phyloP scores from a whole-genome alignment of 2,329 filamentous ascomycete genomes.

The Diaporthe caulivora region DNA sequence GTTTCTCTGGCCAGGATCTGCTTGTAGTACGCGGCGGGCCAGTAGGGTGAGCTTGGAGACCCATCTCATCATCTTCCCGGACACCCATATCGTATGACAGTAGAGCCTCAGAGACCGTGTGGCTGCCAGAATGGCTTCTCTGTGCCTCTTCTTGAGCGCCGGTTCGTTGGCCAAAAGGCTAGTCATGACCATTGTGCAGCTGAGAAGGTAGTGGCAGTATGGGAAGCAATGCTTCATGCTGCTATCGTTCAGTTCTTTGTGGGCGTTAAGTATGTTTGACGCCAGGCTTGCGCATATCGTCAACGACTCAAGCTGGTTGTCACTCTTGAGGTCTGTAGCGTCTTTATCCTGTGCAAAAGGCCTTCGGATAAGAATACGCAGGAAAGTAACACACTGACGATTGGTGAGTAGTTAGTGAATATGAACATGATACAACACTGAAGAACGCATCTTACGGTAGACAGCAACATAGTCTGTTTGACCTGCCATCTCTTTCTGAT shows the following conservation, averaged over 20 bases:
- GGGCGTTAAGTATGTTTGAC: constrained; percentile 32
- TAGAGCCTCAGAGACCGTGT: constrained; percentile 34
- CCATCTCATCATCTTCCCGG: constrained; percentile 37
- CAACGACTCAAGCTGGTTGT: constrained; percentile 30
- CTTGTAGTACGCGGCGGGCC: constrained; percentile 18
- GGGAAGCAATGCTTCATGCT: constrained; percentile 37
- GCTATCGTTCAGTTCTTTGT: constrained; percentile 29
- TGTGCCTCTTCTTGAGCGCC: constrained; percentile 19
- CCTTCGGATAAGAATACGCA: constrained; percentile 33
- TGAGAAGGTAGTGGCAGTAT: constrained; percentile 35
- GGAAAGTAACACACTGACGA: constrained; percentile 22
- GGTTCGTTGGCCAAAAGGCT: constrained; percentile 28
- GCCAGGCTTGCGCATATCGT: constrained; percentile 34
- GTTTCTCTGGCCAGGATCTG: neutral
- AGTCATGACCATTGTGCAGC: constrained; percentile 36
- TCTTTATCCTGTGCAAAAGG: constrained; percentile 11
- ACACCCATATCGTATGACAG: constrained; percentile 37
- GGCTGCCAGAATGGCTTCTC: constrained; percentile 18
- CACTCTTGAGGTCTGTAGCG: neutral
- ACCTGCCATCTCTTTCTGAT: constrained; percentile 33
- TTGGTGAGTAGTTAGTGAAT: too few relatives aligned
- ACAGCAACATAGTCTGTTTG: constrained; percentile 35
- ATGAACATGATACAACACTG: neutral
- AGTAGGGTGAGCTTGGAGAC: constrained; percentile 27
- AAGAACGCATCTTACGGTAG: constrained; percentile 20